Evolutionary conservation across 2,329 filamentous ascomycete genomes (phyloP), one percentile per base, ranked within the genome.

Genomic region (Hypoxylon sp.): DNA sequence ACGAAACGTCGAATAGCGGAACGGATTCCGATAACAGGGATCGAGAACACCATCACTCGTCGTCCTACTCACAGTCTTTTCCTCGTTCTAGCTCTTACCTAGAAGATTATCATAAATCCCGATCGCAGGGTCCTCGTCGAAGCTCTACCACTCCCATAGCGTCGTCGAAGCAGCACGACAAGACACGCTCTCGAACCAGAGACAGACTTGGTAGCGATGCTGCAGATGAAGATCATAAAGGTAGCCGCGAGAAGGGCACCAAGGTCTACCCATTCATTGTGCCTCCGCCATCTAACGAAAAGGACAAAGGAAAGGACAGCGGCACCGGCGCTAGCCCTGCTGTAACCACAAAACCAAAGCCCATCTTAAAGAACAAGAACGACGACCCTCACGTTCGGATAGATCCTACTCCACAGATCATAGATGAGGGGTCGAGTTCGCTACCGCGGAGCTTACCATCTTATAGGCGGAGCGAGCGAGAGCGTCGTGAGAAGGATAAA

Each of bases 351-450:
- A 75, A 72, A 61, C 87, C 86, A 1, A 88, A 87, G 70, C 83
- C 86, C 4, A 88, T 88, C n/a, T 78, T 88, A 16, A 88, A 88
- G 78, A 88, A 88, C 73, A 84, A 82, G 70, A 86, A 87, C 64
- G 83, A 83, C 48, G 84, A 88, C 63, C 74, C 76, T 4, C 84
- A 84, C 47, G 85, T 88, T 4, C 82, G 82, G 3, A 87, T 87
- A 63, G 82, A 84, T 37, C 80, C 81, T 0, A 80, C 84, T 34
- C 76, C 76, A 14, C 72, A 76, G 47, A 64, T 77, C 9, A 68
- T 77, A 3, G 67, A 76, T 37, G 73, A 70, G 71, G 74, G 14
- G 74, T 81, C 58, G 80, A 87, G 73, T 73, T 87, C 62, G 69
- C 73, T 34, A 2, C 65, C 73, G 14, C 70, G 71, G 8, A 74